Evolutionary conservation across 2,329 filamentous ascomycete species (phyloP).

Genomic region (Mycocentrospora acerina): DNA sequence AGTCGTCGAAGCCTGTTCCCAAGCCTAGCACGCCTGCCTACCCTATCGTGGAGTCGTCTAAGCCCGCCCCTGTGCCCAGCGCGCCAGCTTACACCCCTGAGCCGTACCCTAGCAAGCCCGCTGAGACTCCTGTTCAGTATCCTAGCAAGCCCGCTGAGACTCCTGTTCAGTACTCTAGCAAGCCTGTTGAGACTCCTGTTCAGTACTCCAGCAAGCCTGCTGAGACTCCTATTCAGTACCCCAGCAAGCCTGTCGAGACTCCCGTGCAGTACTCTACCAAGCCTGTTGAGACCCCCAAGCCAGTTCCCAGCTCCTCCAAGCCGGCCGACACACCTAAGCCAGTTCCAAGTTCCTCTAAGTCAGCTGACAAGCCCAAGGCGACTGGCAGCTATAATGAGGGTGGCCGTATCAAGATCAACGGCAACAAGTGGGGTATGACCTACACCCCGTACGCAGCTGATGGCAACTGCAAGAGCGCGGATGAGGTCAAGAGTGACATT

Average conservation of each 20-base stretch:
- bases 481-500: slow-evolving; percentile 45
- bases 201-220: too few species aligned
- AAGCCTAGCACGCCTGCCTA: slow-evolving; percentile 1
- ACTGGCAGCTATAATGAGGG: slow-evolving; percentile 24
- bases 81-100: too few species aligned
- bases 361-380: slow-evolving; percentile 31
- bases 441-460: slow-evolving; percentile 50
- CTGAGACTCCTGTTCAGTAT: too few species aligned
- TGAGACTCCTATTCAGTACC: too few species aligned
- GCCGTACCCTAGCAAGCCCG: too few species aligned
- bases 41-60: too few species aligned
- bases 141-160: too few species aligned
- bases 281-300: slow-evolving; percentile 6
- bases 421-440: slow-evolving; percentile 51
- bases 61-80: too few species aligned
- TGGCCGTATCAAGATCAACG: slow-evolving; percentile 43
- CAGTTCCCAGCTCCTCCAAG: slow-evolving; percentile 9
- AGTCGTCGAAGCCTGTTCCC: slow-evolving; percentile 54
- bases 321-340: slow-evolving; percentile 5
- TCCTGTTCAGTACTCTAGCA: too few species aligned
- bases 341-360: slow-evolving; percentile 22
- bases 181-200: too few species aligned
- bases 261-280: slow-evolving; percentile 8
- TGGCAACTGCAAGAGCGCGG: slow-evolving; percentile 47
- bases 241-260: too few species aligned